These are phyloP conservation scores for Pyronema omphalodes DNA, from an alignment of 495 filamentous ascomycete genomes.

Conservation along the genomic window DNA sequence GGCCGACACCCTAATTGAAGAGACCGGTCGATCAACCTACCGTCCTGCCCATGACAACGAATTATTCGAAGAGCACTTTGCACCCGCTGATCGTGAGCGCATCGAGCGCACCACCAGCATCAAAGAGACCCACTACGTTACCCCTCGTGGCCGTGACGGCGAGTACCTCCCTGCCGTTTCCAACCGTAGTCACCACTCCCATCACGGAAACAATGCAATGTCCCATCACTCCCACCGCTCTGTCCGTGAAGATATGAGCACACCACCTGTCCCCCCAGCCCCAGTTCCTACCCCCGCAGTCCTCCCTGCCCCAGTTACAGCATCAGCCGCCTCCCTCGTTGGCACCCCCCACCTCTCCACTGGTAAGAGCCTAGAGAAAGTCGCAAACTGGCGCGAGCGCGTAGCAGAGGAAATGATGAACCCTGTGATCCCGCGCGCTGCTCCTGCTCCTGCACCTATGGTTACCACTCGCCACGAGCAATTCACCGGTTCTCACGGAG, in stretches of 20 bases:
- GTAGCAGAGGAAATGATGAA: conserved; percentile 1
- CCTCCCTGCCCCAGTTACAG: background rate
- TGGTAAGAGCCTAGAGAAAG: background rate
- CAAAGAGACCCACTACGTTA: background rate
- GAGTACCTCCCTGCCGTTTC: background rate
- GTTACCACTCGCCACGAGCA: background rate
- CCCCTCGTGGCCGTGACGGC: background rate
- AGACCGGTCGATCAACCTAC: background rate
- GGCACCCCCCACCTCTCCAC: background rate
- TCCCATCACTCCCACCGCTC: background rate
- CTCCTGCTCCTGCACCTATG: background rate
- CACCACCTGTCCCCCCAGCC: background rate
- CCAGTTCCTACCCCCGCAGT: background rate
- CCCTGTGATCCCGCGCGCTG: background rate
- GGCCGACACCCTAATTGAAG: background rate
- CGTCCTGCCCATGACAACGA: background rate
- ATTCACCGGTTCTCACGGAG: background rate
- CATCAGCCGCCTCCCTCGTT: background rate
- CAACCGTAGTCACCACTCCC: too few relatives aligned
- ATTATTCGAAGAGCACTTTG: conserved; percentile 3
- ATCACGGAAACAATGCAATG: too few relatives aligned
- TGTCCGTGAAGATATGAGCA: background rate
- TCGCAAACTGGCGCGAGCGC: background rate
- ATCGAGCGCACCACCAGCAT: background rate
- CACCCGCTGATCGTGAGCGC: background rate